Base-by-base conservation (phyloP, 1,284 basidiomycete genomes). In the Ceratorhiza oryzae-sativae region DNA sequence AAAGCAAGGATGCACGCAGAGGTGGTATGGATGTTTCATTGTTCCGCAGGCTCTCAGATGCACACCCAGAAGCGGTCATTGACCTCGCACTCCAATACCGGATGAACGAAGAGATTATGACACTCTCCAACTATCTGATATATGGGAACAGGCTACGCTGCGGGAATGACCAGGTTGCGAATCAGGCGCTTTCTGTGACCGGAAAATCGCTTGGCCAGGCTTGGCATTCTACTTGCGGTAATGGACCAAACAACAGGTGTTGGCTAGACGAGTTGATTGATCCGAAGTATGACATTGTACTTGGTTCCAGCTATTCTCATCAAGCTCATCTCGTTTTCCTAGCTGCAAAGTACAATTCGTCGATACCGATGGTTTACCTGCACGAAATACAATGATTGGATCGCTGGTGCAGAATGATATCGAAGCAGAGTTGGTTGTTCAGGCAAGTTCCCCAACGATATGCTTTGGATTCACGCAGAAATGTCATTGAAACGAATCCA, bases 101-200 rank as follows among this genome's bases (percentile, higher is more conserved):
- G 67, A 99, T 99, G 97, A 98, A 97, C 79, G 87, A 87, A 71
- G 95, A 97, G 73, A 98, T 99, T 78, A 99, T 98, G 97, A 79
- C 86, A 8, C 82, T 99, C 12, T 95, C 94, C 3, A 99, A 99
- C 79, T 86, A 85, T 71, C 86, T 99, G 41, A 91, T 98, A 18
- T 99, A 99, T 78, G 82, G 86, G 18, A 87, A 92, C 67, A 85
- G 90, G 23, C 83, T 99, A 59, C 85, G 83, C 48, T 96, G 94
- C 77, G 97, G 95, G 1, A 90, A 86, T 13, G 87, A 88, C 27
- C 81, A 81, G 9, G 88, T 98, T 2, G 90, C 91, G 13, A 82
- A 84, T 27, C 85, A 85, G 73, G 81, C 80, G 18, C 79, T 99
- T 49, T 76, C 78, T 0, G 78, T 97, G 15, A 86, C 88, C 0